phyloP scores from a whole-genome alignment of 495 filamentous ascomycete species.

The Zalerion maritima region DNA sequence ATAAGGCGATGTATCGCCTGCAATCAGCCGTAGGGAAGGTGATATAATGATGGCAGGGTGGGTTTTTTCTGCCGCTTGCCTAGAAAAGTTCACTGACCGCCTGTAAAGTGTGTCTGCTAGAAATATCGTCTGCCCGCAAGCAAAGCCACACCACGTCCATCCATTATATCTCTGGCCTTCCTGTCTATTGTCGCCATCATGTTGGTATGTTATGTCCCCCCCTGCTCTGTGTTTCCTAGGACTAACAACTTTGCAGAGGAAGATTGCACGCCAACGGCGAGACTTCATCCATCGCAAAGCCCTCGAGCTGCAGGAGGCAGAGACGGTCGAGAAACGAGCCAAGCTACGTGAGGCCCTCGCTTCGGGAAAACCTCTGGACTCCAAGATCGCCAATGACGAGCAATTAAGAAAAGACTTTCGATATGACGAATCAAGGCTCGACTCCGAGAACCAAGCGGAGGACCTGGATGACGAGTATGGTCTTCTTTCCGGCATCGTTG shows the following conservation, averaged over 20 bases:
- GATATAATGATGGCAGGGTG: no score
- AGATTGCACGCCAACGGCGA: slow-evolving; percentile 71
- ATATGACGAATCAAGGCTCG: slow-evolving; percentile 68
- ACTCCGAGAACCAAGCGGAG: slow-evolving; percentile 46
- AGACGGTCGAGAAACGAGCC: slow-evolving; percentile 78
- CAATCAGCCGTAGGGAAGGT: no score
- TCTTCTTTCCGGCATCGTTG: slow-evolving; percentile 67
- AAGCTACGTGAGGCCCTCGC: slow-evolving; percentile 78
- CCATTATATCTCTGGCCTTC: no score
- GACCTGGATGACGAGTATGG: slow-evolving; percentile 95
- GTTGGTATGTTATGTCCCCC: slow-evolving; percentile 17
- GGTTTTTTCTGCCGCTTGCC: no score
- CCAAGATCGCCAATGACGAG: slow-evolving; percentile 80
- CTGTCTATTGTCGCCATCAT: slow-evolving; percentile 8
- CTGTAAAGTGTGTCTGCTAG: no score
- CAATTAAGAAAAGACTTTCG: slow-evolving; percentile 75
- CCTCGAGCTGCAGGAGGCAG: slow-evolving; percentile 65
- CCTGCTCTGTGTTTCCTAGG: slow-evolving; percentile 1
- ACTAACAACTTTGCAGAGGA: slow-evolving; percentile 28
- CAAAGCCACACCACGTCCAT: no score
- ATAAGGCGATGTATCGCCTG: no score
- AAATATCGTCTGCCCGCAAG: no score
- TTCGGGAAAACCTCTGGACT: slow-evolving; percentile 63
- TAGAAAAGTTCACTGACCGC: no score
- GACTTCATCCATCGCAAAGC: slow-evolving; percentile 83